These are phyloP conservation scores for Cercospora berteroae DNA, from an alignment of 2,329 filamentous ascomycete species.

Conservation along the genomic window DNA sequence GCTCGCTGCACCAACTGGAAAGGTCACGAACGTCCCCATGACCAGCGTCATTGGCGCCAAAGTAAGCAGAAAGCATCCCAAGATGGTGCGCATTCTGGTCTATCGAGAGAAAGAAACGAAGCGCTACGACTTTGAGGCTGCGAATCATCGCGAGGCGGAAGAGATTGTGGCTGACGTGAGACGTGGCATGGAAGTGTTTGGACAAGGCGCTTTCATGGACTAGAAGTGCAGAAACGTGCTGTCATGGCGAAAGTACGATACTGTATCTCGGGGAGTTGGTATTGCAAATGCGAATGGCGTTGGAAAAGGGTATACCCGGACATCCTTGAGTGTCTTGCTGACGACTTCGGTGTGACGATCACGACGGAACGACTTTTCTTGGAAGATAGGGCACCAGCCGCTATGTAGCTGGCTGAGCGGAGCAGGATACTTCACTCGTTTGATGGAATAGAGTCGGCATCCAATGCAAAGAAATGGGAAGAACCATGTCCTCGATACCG, in stretches of 20 bases:
- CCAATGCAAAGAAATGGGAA: background rate
- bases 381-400: background rate
- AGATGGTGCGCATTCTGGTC: conserved; percentile 75
- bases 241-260: background rate
- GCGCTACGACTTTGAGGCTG: conserved; percentile 82
- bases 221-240: conserved; percentile 6
- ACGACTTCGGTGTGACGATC: background rate
- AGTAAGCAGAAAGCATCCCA: conserved; percentile 74
- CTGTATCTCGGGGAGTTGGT: background rate
- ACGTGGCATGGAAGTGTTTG: conserved; percentile 29
- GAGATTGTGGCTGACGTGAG: conserved; percentile 78
- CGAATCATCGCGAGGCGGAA: conserved; percentile 66
- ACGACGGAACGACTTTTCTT: background rate
- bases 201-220: conserved; percentile 11
- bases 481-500: background rate
- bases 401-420: background rate
- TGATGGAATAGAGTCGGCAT: background rate
- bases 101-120: conserved; percentile 73
- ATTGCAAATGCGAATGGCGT: background rate
- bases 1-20: conserved; percentile 50
- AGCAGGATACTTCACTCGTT: background rate
- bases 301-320: conserved; percentile 6
- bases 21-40: conserved; percentile 77
- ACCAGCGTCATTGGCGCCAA: conserved; percentile 80
- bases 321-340: background rate